Conservation (phyloP, 1,139 yeast genomes). For the Geotrichum citri-aurantii region DNA sequence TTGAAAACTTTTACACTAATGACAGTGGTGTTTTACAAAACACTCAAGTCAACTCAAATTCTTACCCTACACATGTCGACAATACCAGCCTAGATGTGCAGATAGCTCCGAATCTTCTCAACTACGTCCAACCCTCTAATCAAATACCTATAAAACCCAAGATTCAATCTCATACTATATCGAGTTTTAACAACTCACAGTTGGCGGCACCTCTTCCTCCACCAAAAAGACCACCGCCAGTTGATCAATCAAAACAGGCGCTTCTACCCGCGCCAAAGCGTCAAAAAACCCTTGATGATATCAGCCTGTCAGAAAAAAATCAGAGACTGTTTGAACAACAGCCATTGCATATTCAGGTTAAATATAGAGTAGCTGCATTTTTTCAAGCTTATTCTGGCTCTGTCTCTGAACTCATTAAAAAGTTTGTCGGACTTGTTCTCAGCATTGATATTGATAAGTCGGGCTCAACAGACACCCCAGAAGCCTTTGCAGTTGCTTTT, state of each 20-base stretch:
- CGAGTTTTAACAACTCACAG: not conserved
- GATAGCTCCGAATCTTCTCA: not conserved
- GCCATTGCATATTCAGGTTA: slow-evolving; percentile 13
- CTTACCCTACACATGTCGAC: not conserved
- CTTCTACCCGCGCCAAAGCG: not conserved
- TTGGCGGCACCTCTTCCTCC: not conserved
- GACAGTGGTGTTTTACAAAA: not conserved
- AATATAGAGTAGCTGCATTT: slow-evolving; percentile 11
- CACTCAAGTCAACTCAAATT: not conserved
- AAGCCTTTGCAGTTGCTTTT: slow-evolving; percentile 27
- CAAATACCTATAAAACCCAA: not conserved
- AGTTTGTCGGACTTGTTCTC: slow-evolving; percentile 9
- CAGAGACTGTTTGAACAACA: slow-evolving; percentile 12
- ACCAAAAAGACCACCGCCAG: not conserved
- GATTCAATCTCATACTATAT: not conserved
- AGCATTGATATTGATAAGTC: slow-evolving; percentile 10
- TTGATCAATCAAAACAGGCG: not conserved
- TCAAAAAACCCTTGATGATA: not conserved
- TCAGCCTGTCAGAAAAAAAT: slow-evolving; percentile 6
- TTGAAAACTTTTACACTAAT: not conserved
- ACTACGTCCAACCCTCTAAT: not conserved
- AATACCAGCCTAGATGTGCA: not conserved
- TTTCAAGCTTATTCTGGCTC: slow-evolving; percentile 12
- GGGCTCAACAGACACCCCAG: slow-evolving; percentile 19
- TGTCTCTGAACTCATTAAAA: slow-evolving; percentile 8